Evolutionary conservation across 2,329 filamentous ascomycete genomes (phyloP).

Genomic region (Stagonosporopsis vannaccii): DNA sequence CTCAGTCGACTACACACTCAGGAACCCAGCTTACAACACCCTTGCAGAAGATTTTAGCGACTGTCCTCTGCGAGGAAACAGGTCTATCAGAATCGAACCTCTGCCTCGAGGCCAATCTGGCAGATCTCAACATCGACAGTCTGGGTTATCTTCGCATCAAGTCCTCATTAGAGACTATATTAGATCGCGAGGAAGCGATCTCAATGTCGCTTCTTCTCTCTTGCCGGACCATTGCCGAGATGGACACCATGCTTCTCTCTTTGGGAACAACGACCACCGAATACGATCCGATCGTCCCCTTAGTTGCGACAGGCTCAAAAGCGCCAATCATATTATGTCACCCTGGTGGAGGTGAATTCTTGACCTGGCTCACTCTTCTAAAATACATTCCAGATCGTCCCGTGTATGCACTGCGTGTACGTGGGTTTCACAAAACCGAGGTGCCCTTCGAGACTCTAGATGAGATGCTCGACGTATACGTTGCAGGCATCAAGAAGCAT

Average conservation of each 20-base stretch:
- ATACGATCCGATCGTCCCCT: slow-evolving; percentile 16
- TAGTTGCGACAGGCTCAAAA: slow-evolving; percentile 13
- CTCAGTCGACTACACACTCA: not conserved
- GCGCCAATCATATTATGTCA: slow-evolving; percentile 26
- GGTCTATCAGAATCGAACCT: not conserved
- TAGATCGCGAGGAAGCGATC: slow-evolving; percentile 6
- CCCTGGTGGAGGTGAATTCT: slow-evolving; percentile 50
- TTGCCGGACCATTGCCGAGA: slow-evolving; percentile 2
- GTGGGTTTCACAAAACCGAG: slow-evolving; percentile 51
- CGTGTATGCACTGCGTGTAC: slow-evolving; percentile 57
- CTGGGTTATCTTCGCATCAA: slow-evolving; percentile 19
- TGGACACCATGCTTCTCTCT: slow-evolving; percentile 8
- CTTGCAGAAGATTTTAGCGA: slow-evolving; percentile 3
- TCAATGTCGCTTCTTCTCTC: slow-evolving; percentile 13
- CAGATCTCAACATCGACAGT: slow-evolving; percentile 13
- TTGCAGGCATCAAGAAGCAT: slow-evolving; percentile 46
- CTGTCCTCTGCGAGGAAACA: slow-evolving; percentile 8
- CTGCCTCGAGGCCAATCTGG: slow-evolving; percentile 1
- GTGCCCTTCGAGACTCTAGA: slow-evolving; percentile 47
- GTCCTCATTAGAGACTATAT: slow-evolving; percentile 8
- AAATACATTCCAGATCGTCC: slow-evolving; percentile 53
- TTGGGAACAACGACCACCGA: slow-evolving; percentile 9
- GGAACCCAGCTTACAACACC: slow-evolving; percentile 7
- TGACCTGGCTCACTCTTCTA: slow-evolving; percentile 49
- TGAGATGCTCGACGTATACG: slow-evolving; percentile 54